These are phyloP conservation scores for Pneumocystis sp. DNA, from an alignment of 1,139 yeast genomes.

Conservation along the genomic window DNA sequence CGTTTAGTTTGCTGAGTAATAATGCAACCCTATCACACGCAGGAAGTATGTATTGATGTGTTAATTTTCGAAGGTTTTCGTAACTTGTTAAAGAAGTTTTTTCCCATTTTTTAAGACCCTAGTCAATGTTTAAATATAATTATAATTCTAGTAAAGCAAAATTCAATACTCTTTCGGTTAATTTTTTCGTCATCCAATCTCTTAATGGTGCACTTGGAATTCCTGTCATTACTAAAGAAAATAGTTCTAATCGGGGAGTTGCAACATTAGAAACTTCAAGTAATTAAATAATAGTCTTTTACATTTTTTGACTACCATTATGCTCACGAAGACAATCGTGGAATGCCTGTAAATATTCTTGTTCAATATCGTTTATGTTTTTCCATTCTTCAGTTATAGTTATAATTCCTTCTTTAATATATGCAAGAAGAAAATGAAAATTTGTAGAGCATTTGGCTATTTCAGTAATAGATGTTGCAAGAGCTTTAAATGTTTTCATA, in stretches of 20 bases:
- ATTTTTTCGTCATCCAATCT: constrained; percentile 34
- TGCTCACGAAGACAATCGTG: not conserved
- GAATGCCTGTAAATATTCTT: not conserved
- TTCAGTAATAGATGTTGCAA: not conserved
- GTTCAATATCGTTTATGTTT: constrained; percentile 4
- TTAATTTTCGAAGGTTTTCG: constrained; percentile 32
- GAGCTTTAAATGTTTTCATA: not conserved
- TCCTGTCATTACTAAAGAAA: constrained; percentile 16
- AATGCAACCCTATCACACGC: constrained; percentile 43
- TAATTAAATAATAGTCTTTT: not conserved
- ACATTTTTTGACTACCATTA: not conserved
- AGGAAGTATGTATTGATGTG: constrained; percentile 39
- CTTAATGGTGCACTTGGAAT: constrained; percentile 22
- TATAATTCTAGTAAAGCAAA: not conserved
- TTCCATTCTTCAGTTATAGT: constrained; percentile 12
- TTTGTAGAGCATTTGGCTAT: not conserved
- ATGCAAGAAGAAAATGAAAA: constrained; percentile 6
- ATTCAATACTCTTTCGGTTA: constrained; percentile 35
- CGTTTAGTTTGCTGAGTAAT: constrained; percentile 19
- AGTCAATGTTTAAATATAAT: not conserved
- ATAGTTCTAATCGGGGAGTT: constrained; percentile 5
- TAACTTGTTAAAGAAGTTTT: constrained; percentile 36
- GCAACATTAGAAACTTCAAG: not conserved
- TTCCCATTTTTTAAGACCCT: constrained; percentile 45
- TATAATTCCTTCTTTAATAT: constrained; percentile 11